Conservation (phyloP, 2,329 filamentous ascomycete genomes). For the Diaporthe sp. region DNA sequence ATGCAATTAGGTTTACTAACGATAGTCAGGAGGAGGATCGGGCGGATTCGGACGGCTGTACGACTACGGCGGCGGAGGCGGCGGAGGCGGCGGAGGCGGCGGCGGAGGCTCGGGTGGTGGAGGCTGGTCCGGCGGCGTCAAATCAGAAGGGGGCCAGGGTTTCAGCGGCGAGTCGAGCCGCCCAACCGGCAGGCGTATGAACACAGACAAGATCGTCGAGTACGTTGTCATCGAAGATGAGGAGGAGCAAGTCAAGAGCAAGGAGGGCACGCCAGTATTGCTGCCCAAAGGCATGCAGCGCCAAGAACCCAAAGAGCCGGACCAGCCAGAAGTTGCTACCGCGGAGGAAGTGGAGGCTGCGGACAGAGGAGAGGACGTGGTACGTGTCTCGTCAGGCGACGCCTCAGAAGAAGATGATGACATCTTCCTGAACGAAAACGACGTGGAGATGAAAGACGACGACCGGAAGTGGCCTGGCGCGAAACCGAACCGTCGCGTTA, state of each 20-base stretch:
- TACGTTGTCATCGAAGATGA: constrained; percentile 32
- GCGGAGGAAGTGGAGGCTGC: constrained; percentile 68
- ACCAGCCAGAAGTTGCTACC: constrained; percentile 64
- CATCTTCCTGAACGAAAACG: constrained; percentile 30
- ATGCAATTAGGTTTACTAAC: not conserved
- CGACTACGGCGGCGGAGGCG: constrained; percentile 38
- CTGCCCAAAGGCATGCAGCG: constrained; percentile 68
- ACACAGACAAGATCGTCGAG: constrained; percentile 34
- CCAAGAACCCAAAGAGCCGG: constrained; percentile 61
- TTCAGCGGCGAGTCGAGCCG: constrained; percentile 30
- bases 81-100: constrained; percentile 12
- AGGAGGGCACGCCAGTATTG: constrained; percentile 30
- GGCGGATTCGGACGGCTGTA: constrained; percentile 27
- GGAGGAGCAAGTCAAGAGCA: constrained; percentile 27
- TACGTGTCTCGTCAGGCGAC: constrained; percentile 46
- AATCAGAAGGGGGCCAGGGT: constrained; percentile 25
- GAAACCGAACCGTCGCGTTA: constrained; percentile 44
- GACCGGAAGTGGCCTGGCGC: constrained; percentile 56
- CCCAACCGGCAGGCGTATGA: constrained; percentile 34
- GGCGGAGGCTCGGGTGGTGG: constrained; percentile 20
- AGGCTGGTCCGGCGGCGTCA: constrained; percentile 26
- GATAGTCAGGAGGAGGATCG: constrained; percentile 14
- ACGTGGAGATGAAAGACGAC: constrained; percentile 44
- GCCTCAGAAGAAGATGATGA: constrained; percentile 50
- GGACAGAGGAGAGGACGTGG: constrained; percentile 58